Evolutionary conservation across 2,329 filamentous ascomycete species (phyloP).

Genomic region (Cladosporium halotolerans): DNA sequence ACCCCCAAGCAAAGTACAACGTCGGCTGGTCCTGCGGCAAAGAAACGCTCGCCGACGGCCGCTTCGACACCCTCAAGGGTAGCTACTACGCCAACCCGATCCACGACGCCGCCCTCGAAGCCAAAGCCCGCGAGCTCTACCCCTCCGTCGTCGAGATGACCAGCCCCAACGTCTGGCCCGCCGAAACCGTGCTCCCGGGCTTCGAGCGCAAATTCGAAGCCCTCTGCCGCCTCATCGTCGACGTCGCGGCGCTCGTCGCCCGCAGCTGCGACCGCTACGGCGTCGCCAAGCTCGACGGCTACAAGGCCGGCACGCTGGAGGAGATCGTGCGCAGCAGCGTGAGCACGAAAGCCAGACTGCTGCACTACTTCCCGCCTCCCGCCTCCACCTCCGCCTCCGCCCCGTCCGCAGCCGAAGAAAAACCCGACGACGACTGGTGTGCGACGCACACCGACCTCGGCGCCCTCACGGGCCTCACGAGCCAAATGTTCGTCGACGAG

Average conservation of each 20-base stretch:
- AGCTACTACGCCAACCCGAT: constrained; percentile 69
- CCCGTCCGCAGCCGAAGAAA: constrained; percentile 37
- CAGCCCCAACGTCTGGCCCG: constrained; percentile 83
- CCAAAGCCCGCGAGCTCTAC: constrained; percentile 46
- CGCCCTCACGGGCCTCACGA: constrained; percentile 87
- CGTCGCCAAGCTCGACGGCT: constrained; percentile 67
- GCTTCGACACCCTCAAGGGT: constrained; percentile 73
- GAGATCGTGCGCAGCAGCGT: constrained; percentile 77
- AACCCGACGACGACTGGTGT: constrained; percentile 84
- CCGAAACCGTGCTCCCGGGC: constrained; percentile 60
- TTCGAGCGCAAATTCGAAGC: constrained; percentile 68
- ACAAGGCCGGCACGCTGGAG: constrained; percentile 74
- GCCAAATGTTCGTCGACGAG: constrained; percentile 94
- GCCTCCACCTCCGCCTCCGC: constrained; percentile 22
- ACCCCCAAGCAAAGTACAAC: constrained; percentile 51
- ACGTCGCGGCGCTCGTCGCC: constrained; percentile 81
- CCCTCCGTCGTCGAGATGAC: constrained; percentile 84
- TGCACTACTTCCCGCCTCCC: constrained; percentile 78
- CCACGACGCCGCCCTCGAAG: constrained; percentile 56
- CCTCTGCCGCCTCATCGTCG: constrained; percentile 79
- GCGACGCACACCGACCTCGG: constrained; percentile 86
- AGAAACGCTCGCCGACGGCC: constrained; percentile 71
- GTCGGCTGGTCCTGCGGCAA: constrained; percentile 76
- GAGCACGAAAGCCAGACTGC: constrained; percentile 81
- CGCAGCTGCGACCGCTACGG: constrained; percentile 86